These are phyloP conservation scores for Thalia dealbata DNA, from an alignment of 176 grass and related monocot genomes.

Conservation along the genomic window DNA sequence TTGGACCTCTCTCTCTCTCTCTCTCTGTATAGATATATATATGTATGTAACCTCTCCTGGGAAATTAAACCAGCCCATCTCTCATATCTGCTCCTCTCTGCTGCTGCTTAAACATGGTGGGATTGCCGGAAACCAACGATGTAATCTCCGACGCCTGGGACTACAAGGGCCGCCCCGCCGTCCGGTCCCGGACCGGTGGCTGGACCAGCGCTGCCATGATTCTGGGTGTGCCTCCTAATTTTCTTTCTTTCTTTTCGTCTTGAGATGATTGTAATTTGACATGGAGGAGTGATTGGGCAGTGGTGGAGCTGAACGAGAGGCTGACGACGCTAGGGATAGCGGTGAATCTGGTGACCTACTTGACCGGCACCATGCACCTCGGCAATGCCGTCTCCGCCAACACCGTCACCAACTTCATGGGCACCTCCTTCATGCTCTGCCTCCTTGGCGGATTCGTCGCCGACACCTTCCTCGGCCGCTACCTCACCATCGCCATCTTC, in stretches of 20 bases:
- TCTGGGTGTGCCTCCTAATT: conserved; percentile 4
- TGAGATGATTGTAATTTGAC: too few species aligned
- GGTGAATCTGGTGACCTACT: conserved; percentile 88
- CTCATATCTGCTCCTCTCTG: too few species aligned
- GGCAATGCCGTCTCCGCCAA: conserved; percentile 76
- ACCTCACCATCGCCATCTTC: conserved; percentile 88
- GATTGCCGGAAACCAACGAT: conserved; percentile 13
- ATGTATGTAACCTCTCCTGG: too few species aligned
- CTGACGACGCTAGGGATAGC: conserved; percentile 93
- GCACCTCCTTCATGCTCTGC: conserved; percentile 93
- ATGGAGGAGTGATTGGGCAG: conserved; percentile 9
- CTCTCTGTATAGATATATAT: too few species aligned
- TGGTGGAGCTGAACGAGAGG: conserved; percentile 84
- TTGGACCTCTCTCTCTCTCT: too few species aligned
- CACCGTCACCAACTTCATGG: conserved; percentile 91
- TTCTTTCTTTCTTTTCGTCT: too few species aligned
- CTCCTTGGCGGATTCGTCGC: conserved; percentile 89
- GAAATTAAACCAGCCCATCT: too few species aligned
- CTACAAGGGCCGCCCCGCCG: conserved; percentile 31
- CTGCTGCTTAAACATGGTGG: conserved; percentile 14
- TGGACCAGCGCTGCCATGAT: conserved; percentile 42
- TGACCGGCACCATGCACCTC: conserved; percentile 87
- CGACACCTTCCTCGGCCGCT: conserved; percentile 90
- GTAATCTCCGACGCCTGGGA: conserved; percentile 28
- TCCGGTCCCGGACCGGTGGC: conserved; percentile 19